A percentile compares a stretch with the other conserved stretches of the same genome.
These are phyloP conservation scores for Bipolaris gigantea DNA, from an alignment of 2,329 filamentous ascomycete genomes.

Conservation along the genomic window DNA sequence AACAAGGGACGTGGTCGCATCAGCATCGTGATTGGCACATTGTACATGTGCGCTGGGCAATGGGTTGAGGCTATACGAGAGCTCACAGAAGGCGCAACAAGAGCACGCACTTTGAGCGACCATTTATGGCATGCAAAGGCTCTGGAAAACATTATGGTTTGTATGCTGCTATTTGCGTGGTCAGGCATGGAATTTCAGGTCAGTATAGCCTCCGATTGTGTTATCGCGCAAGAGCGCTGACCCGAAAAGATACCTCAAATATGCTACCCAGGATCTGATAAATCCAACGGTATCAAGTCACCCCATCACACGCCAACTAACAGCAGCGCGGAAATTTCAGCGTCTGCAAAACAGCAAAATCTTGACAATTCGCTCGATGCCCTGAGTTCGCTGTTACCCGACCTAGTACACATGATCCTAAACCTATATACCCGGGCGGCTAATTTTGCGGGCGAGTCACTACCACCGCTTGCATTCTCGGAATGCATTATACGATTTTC, in stretches of 20 bases:
- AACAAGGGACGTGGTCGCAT: conserved; percentile 80
- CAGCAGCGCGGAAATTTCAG: conserved; percentile 44
- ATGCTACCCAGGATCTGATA: conserved; percentile 56
- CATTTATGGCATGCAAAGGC: conserved; percentile 98
- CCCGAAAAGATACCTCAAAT: conserved; percentile 54
- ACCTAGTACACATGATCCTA: conserved; percentile 73
- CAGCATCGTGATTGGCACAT: conserved; percentile 76
- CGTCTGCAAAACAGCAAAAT: conserved; percentile 49
- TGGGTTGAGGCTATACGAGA: conserved; percentile 88
- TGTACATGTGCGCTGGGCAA: conserved; percentile 85
- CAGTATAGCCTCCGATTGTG: conserved; percentile 21
- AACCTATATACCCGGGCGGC: conserved; percentile 71
- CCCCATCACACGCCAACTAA: conserved; percentile 46
- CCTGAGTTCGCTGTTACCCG: conserved; percentile 65
- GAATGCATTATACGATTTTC: conserved; percentile 74
- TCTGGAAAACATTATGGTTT: conserved; percentile 81
- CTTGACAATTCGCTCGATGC: conserved; percentile 49
- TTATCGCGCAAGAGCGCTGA: conserved; percentile 7
- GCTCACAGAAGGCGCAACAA: conserved; percentile 75
- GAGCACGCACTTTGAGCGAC: conserved; percentile 79
- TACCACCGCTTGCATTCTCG: conserved; percentile 71
- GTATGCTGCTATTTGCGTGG: conserved; percentile 82
- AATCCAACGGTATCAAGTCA: conserved; percentile 48
- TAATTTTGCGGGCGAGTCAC: conserved; percentile 64
- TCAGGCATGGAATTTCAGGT: conserved; percentile 80